Percentiles rank a stretch among this genome's conserved stretches.
Evolutionary conservation across 179 eudicot genomes (phyloP).

Genomic region (Spinacia oleracea): DNA sequence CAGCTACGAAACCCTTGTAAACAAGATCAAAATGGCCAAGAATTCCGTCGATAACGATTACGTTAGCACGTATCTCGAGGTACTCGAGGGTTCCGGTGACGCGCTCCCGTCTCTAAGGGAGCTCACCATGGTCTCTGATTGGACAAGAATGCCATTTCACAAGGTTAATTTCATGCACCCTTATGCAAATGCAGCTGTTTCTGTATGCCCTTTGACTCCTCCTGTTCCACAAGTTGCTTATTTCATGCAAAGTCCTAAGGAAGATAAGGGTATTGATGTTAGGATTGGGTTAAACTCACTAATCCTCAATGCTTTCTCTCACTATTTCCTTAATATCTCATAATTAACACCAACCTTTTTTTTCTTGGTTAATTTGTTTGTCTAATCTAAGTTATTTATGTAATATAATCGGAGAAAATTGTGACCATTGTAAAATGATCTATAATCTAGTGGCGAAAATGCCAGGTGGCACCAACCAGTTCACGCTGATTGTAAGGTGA

Average conservation of each 20-base stretch:
- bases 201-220: constrained; percentile 29
- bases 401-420: neutral
- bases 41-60: constrained; percentile 28
- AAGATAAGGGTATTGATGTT: constrained; percentile 37
- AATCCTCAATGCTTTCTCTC: constrained; percentile 25
- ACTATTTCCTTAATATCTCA: constrained; percentile 31
- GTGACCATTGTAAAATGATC: neutral
- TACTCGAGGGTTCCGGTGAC: constrained; percentile 37
- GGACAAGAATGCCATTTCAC: constrained; percentile 38
- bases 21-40: constrained; percentile 36
- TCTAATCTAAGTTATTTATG: neutral
- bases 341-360: neutral
- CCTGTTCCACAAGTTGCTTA: constrained; percentile 40
- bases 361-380: neutral
- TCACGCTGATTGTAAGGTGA: constrained; percentile 7
- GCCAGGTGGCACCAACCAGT: constrained; percentile 14
- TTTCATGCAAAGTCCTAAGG: constrained; percentile 36
- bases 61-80: constrained; percentile 29
- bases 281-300: constrained; percentile 34
- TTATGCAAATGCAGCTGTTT: constrained; percentile 16
- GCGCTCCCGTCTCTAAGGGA: constrained; percentile 39
- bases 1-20: constrained; percentile 24
- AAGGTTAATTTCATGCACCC: constrained; percentile 29
- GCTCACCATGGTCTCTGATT: constrained; percentile 39
- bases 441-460: neutral